These are phyloP conservation scores for Capsaspora owczarzaki DNA, from an alignment of 78 protist genomes.

Conservation along the genomic window DNA sequence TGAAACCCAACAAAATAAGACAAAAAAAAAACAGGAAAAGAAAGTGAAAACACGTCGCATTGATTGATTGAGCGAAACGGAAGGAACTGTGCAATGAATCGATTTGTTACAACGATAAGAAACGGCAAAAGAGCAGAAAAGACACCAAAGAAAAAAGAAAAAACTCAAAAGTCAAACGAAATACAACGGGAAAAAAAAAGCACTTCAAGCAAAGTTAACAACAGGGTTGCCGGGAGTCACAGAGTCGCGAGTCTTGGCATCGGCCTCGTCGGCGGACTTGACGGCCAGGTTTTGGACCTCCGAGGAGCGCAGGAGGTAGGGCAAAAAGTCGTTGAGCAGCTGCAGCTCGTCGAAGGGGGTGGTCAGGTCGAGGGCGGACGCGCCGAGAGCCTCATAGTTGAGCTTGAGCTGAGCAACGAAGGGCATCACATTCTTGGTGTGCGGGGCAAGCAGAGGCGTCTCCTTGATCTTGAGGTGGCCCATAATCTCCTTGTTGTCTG, in stretches of 20 bases:
- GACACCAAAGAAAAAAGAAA: too few relatives aligned
- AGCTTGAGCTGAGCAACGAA: not conserved
- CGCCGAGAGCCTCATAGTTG: not conserved
- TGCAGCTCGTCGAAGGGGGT: not conserved
- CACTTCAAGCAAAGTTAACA: not conserved
- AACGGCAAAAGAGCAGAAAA: too few relatives aligned
- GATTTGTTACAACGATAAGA: too few relatives aligned
- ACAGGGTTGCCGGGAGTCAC: not conserved
- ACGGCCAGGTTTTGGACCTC: not conserved
- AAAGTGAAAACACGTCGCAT: too few relatives aligned
- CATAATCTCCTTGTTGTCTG: not conserved
- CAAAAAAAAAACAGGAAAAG: too few relatives aligned
- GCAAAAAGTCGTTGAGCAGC: not conserved
- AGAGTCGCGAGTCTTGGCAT: not conserved
- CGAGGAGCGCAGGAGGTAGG: not conserved
- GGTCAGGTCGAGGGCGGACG: not conserved
- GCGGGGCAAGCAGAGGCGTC: not conserved
- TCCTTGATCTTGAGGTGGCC: not conserved
- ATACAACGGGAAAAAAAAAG: too few relatives aligned
- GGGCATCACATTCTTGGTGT: slow-evolving; percentile 9
- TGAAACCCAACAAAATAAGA: too few relatives aligned
- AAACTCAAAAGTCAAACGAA: too few relatives aligned
- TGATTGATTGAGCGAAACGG: too few relatives aligned
- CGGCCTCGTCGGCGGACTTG: not conserved
- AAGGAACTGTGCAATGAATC: too few relatives aligned